A percentile compares a stretch with the other conserved stretches of the same genome.
Evolutionary conservation across 2,329 filamentous ascomycete genomes (phyloP).

Genomic region (Plenodomus tracheiphilus): DNA sequence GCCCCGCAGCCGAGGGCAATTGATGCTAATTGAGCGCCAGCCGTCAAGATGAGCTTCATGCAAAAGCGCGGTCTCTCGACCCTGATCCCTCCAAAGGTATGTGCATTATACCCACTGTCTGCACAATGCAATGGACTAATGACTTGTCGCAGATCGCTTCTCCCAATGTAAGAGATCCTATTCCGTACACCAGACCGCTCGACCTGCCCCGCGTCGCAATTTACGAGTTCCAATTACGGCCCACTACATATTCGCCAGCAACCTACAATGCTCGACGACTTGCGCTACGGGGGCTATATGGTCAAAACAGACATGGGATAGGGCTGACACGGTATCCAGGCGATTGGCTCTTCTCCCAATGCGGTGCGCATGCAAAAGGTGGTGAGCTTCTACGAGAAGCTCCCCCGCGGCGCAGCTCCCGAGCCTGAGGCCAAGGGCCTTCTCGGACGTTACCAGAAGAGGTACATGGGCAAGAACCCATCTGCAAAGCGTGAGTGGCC

Average conservation of each 20-base stretch:
- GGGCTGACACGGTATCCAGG: slow-evolving; percentile 59
- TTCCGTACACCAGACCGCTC: slow-evolving; percentile 21
- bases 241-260: not conserved
- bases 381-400: slow-evolving; percentile 98
- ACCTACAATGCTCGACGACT: not conserved
- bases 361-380: slow-evolving; percentile 97
- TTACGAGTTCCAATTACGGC: not conserved
- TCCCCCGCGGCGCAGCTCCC: slow-evolving; percentile 89
- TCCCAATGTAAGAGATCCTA: slow-evolving; percentile 69
- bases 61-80: slow-evolving; percentile 91
- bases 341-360: slow-evolving; percentile 92
- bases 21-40: slow-evolving; percentile 45
- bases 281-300: not conserved
- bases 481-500: slow-evolving; percentile 76
- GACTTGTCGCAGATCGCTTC: slow-evolving; percentile 68
- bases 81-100: slow-evolving; percentile 98
- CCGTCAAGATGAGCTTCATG: slow-evolving; percentile 85
- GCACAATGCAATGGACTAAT: slow-evolving; percentile 42
- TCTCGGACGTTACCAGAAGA: slow-evolving; percentile 80
- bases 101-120: slow-evolving; percentile 29
- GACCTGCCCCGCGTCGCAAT: slow-evolving; percentile 6
- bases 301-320: not conserved
- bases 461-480: slow-evolving; percentile 93
- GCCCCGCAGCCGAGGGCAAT: slow-evolving; percentile 23
- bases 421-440: slow-evolving; percentile 80